Base-by-base conservation (phyloP, 495 filamentous ascomycete genomes). In the Recurvomyces mirabilis region DNA sequence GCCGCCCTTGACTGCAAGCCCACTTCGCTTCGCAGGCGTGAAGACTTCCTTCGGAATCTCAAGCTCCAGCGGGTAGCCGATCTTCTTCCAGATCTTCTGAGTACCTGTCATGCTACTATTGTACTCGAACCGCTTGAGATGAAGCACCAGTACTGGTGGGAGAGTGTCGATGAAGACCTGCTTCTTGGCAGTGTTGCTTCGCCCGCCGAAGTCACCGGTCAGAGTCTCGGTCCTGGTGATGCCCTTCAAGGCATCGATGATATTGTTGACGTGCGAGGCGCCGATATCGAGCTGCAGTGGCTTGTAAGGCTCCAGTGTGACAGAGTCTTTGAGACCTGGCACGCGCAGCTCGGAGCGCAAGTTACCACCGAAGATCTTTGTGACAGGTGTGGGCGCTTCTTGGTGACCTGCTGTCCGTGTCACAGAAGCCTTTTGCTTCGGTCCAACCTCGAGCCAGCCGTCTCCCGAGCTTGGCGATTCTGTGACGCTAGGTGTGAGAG, bases 41-140 rank as follows among this genome's bases (percentile, higher is more conserved):
- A 98, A 82, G n/a, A 91, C 81, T 58, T 96, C 93, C 21, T 79
- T 79, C 1, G 91, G 91, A 50, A 98, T 86, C 59, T 94, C 91
- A 28, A 96, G 73, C 54, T 94, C 87, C 12, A 96, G 69, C 0
- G 91, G 91, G 55, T 98, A 96, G 26, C 85, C 89, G 52, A 98
- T 71, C 64, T 87, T 89, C 69, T 95, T 98, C 89, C 89, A 96
- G 47, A 96, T 93, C 64, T 98, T 98, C 56, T 94, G 83, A 0
- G 87, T 93, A 11, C 87, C 87, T 34, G 82, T 85, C 4, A 46
- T 10, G n/a, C 76, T 70, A 53, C 78, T 82, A 43, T 94, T 87
- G 59, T 93, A 96, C 54, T 95, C 85, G 71, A 98, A 98, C 10
- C 93, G 84, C 63, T 98, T 98, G 9, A 98, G 70, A 57, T 98